These are phyloP conservation scores for Coniochaeta sp. DNA, from an alignment of 2,329 filamentous ascomycete genomes.

Conservation along the genomic window DNA sequence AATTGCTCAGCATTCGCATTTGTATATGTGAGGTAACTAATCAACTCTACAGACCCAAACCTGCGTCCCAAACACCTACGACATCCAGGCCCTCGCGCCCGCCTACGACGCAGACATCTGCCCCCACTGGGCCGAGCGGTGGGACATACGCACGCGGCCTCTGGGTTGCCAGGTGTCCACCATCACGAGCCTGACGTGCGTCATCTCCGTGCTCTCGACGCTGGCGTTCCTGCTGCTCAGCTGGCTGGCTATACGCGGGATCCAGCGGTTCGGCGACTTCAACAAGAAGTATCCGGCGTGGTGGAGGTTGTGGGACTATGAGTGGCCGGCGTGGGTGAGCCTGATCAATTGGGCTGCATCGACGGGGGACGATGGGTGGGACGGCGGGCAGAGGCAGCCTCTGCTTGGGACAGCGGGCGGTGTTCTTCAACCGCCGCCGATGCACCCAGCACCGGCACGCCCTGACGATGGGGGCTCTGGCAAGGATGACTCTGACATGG, in stretches of 20 bases:
- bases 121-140: conserved; percentile 41
- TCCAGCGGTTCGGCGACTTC: conserved; percentile 8
- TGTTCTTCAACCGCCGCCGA: no score
- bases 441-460: no score
- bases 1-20: no score
- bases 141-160: conserved; percentile 31
- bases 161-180: conserved; percentile 35
- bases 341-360: background rate
- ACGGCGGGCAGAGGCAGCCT: background rate
- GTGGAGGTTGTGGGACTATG: conserved; percentile 11
- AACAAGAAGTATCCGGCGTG: conserved; percentile 10
- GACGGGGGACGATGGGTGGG: background rate
- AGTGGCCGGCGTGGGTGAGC: conserved; percentile 3
- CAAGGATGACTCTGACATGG: background rate
- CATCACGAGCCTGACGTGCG: conserved; percentile 28
- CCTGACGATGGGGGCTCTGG: background rate
- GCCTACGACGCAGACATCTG: conserved; percentile 43
- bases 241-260: conserved; percentile 10
- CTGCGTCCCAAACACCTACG: conserved; percentile 44
- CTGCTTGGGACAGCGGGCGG: background rate
- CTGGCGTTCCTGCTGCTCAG: conserved; percentile 18
- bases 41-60: conserved; percentile 35
- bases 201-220: conserved; percentile 26
- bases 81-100: conserved; percentile 41
- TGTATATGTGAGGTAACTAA: background rate